Evolutionary conservation across 1,284 basidiomycete genomes (phyloP).

Genomic region (Veloporphyrellus conicus): DNA sequence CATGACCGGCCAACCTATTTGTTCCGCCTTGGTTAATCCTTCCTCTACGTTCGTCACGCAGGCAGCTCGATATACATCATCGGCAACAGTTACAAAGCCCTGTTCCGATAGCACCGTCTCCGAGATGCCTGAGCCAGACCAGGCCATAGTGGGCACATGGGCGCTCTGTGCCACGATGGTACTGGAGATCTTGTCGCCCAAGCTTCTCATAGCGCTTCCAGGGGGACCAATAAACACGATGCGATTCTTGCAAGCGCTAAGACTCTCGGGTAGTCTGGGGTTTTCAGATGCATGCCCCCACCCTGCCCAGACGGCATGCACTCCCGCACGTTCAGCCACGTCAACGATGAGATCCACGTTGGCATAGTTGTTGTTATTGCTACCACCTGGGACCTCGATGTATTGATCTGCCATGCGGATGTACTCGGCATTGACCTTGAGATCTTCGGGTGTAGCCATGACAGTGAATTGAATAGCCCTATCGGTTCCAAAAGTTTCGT

Average conservation of each 20-base stretch:
- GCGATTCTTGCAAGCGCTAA: conserved; percentile 88
- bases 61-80: conserved; percentile 85
- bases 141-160: conserved; percentile 97
- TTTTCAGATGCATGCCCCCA: conserved; percentile 99
- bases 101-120: conserved; percentile 83
- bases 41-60: conserved; percentile 90
- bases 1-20: conserved; percentile 98
- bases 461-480: conserved; percentile 97
- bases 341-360: conserved; percentile 99
- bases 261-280: conserved; percentile 92
- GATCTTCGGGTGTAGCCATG: conserved; percentile 99
- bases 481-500: conserved; percentile 97
- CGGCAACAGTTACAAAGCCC: conserved; percentile 92
- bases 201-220: conserved; percentile 96
- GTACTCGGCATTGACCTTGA: conserved; percentile 99
- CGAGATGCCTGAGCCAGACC: conserved; percentile 94
- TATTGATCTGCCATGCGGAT: conserved; percentile 99
- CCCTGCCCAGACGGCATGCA: conserved; percentile 99
- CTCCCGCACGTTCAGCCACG: conserved; percentile 93
- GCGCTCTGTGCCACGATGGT: conserved; percentile 99
- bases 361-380: conserved; percentile 99
- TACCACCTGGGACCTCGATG: conserved; percentile 96
- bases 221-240: conserved; percentile 99
- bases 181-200: conserved; percentile 99
- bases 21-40: conserved; percentile 78